Evolutionary conservation across 1,284 basidiomycete species (phyloP).

Genomic region (Cryptococcus neoformans): DNA sequence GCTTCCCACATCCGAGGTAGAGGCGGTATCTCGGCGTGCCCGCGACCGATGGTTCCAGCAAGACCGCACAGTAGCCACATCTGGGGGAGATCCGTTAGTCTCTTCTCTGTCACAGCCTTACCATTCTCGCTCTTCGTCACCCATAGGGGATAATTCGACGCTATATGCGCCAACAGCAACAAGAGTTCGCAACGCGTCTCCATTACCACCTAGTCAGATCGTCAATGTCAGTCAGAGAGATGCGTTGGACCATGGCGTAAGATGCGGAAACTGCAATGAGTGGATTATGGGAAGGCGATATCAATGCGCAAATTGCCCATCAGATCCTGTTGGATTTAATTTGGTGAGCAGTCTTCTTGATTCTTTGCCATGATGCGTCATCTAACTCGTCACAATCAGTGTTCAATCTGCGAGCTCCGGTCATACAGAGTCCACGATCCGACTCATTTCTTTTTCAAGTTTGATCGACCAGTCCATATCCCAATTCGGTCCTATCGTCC

Average conservation of each 20-base stretch:
- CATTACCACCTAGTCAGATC: conserved; percentile 1
- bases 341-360: conserved; percentile 25
- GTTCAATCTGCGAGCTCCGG: conserved; percentile 67
- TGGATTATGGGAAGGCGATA: conserved; percentile 48
- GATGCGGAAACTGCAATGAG: conserved; percentile 42
- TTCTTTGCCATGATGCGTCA: not conserved
- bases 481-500: conserved; percentile 61
- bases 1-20: conserved; percentile 66
- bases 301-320: conserved; percentile 51
- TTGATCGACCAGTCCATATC: conserved; percentile 69
- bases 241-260: conserved; percentile 38
- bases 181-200: conserved; percentile 4
- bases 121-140: conserved; percentile 35
- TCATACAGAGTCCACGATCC: conserved; percentile 67
- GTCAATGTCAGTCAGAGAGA: conserved; percentile 19
- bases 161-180: conserved; percentile 33
- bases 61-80: conserved; percentile 58
- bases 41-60: conserved; percentile 70
- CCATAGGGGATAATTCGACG: conserved; percentile 37
- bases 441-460: conserved; percentile 57
- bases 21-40: conserved; percentile 68
- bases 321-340: conserved; percentile 43
- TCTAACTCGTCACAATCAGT: conserved; percentile 53
- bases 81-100: conserved; percentile 1
- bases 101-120: not conserved